Percentiles rank a stretch among this genome's conserved stretches.
Conservation (phyloP, 495 filamentous ascomycete species). For the Podospora pseudocomata region DNA sequence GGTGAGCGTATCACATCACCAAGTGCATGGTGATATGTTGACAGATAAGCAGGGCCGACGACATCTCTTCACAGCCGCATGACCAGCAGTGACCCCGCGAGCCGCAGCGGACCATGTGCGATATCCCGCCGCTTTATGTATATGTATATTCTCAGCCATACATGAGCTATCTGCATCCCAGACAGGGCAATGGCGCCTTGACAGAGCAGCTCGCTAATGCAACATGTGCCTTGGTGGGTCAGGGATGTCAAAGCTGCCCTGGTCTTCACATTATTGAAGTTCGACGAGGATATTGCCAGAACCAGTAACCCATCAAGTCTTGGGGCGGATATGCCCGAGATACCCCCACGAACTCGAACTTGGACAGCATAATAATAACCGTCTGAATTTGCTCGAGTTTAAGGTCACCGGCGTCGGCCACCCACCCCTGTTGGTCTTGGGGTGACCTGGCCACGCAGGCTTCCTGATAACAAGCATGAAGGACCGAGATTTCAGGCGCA, state of each 20-base stretch:
- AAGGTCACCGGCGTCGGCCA: not conserved
- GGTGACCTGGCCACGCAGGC: not conserved
- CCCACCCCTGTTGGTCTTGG: not conserved
- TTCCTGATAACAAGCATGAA: not conserved
- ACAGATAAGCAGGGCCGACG: not conserved
- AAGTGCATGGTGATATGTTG: not conserved
- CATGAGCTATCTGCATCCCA: too few species aligned
- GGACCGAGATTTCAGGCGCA: constrained; percentile 4
- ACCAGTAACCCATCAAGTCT: not conserved
- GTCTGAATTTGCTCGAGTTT: not conserved
- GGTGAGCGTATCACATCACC: not conserved
- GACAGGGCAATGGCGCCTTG: not conserved
- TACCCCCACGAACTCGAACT: not conserved
- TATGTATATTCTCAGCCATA: too few species aligned
- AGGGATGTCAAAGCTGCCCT: not conserved
- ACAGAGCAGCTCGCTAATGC: not conserved
- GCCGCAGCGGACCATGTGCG: not conserved
- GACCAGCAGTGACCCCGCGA: not conserved
- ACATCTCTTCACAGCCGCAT: not conserved
- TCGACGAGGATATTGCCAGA: not conserved
- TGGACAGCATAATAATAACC: not conserved
- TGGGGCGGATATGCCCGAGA: not conserved
- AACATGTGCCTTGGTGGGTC: not conserved
- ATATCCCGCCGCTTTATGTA: not conserved
- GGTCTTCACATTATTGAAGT: not conserved